phyloP scores from a whole-genome alignment of 495 filamentous ascomycete genomes.

The Aspergillus saccharolyticus region DNA sequence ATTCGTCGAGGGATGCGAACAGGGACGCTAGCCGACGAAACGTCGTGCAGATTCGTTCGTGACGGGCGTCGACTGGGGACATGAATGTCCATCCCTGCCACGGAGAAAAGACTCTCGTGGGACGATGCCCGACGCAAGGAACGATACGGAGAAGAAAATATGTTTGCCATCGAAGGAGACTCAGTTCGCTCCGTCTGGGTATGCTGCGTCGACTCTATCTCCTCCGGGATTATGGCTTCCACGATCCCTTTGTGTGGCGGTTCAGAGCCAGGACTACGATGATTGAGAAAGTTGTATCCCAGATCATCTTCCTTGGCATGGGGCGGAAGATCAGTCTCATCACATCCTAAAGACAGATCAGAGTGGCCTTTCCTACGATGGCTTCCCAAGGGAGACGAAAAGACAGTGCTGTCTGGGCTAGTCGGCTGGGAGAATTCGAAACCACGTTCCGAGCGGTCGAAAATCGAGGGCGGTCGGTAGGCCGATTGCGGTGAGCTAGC shows the following conservation, averaged over 20 bases:
- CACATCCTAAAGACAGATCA: slow-evolving; percentile 8
- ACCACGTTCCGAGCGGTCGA: slow-evolving; percentile 59
- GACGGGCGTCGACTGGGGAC: slow-evolving; percentile 33
- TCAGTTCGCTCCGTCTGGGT: slow-evolving; percentile 9
- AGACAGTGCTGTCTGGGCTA: slow-evolving; percentile 66
- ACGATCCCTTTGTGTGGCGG: slow-evolving; percentile 17
- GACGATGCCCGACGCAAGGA: slow-evolving; percentile 37
- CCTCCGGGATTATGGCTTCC: slow-evolving; percentile 40
- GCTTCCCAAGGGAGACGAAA: slow-evolving; percentile 41
- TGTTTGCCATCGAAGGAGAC: slow-evolving; percentile 22
- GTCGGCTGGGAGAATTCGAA: slow-evolving; percentile 61
- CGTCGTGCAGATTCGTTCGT: slow-evolving; percentile 26
- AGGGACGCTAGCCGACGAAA: slow-evolving; percentile 23
- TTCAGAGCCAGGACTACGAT: neutral
- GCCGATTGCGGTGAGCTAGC: slow-evolving; percentile 76
- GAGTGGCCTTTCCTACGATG: slow-evolving; percentile 50
- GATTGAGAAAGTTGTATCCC: neutral
- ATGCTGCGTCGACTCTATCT: slow-evolving; percentile 30
- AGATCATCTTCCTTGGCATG: slow-evolving; percentile 25
- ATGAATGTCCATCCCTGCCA: slow-evolving; percentile 49
- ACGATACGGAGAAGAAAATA: slow-evolving; percentile 24
- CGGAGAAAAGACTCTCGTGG: slow-evolving; percentile 49
- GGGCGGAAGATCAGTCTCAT: slow-evolving; percentile 16
- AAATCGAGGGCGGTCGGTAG: slow-evolving; percentile 68
- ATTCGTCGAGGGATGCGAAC: slow-evolving; percentile 33